Evolutionary conservation across 1,284 basidiomycete species (phyloP).

Genomic region (Cryptococcus sp.): DNA sequence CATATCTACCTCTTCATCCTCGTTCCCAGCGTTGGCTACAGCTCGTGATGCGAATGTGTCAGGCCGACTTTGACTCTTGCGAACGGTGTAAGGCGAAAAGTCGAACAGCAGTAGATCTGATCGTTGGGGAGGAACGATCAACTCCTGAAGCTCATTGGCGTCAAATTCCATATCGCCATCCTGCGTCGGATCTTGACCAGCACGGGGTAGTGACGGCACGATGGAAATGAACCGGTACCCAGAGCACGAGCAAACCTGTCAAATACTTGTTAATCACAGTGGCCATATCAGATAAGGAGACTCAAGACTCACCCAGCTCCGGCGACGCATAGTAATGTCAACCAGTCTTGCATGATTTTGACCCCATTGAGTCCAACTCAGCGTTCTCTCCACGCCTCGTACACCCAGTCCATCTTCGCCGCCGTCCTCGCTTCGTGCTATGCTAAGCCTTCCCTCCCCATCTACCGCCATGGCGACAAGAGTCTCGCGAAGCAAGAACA

Average conservation of each 20-base stretch:
- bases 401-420: conserved; percentile 24
- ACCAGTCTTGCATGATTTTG: conserved; percentile 35
- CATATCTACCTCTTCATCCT: not conserved
- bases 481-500: conserved; percentile 56
- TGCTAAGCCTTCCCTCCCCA: conserved; percentile 41
- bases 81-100: conserved; percentile 38
- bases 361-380: conserved; percentile 48
- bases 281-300: too few relatives aligned
- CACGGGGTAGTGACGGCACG: conserved; percentile 6
- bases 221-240: conserved; percentile 49
- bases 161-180: not conserved
- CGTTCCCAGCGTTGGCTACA: not conserved
- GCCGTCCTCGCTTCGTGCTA: conserved; percentile 52
- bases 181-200: conserved; percentile 1
- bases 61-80: not conserved
- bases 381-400: conserved; percentile 20
- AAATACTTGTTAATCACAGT: too few relatives aligned
- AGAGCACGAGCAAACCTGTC: conserved; percentile 51
- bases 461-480: conserved; percentile 52
- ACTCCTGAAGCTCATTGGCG: conserved; percentile 12
- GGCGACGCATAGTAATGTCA: conserved; percentile 25
- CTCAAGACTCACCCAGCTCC: conserved; percentile 48
- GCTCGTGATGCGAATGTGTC: not conserved
- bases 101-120: conserved; percentile 34
- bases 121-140: conserved; percentile 16